Percentiles rank a stretch among this genome's conserved stretches.
These are phyloP conservation scores for Moniliophthora roreri DNA, from an alignment of 1,284 basidiomycete species.

Conservation along the genomic window DNA sequence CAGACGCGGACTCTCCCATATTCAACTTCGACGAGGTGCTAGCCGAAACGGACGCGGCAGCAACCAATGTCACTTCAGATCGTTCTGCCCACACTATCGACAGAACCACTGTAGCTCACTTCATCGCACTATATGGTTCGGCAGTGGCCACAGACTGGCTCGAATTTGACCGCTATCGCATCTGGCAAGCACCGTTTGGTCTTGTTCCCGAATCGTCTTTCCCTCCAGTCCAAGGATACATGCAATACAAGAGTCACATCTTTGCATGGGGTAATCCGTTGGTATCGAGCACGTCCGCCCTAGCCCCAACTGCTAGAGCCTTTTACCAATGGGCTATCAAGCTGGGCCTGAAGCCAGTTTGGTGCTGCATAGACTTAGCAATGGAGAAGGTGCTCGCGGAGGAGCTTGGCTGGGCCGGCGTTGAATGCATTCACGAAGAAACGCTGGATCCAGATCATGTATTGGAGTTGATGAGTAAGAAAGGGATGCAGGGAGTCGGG, in stretches of 20 bases:
- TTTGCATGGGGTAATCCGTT: constrained; percentile 50
- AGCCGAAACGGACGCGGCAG: no score
- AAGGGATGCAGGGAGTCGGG: constrained; percentile 31
- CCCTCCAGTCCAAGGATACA: constrained; percentile 41
- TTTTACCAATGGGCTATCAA: constrained; percentile 35
- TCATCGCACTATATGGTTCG: constrained; percentile 41
- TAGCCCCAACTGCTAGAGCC: constrained; percentile 31
- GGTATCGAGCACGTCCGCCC: constrained; percentile 36
- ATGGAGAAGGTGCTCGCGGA: constrained; percentile 37
- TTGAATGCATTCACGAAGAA: constrained; percentile 46
- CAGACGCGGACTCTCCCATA: no score
- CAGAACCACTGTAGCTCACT: constrained; percentile 32
- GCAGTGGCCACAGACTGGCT: constrained; percentile 46
- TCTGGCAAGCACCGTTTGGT: constrained; percentile 33
- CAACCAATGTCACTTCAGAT: neutral
- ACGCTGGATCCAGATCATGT: constrained; percentile 39
- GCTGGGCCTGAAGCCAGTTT: constrained; percentile 34
- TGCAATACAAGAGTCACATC: constrained; percentile 29
- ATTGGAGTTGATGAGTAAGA: constrained; percentile 34
- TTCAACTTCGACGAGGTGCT: no score
- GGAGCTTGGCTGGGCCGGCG: constrained; percentile 33
- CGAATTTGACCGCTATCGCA: constrained; percentile 42
- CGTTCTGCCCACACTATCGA: constrained; percentile 14
- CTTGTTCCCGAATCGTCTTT: constrained; percentile 37
- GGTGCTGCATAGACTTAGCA: constrained; percentile 40